These are phyloP conservation scores for Pezicula rhizophila DNA, from an alignment of 2,329 filamentous ascomycete genomes.

Conservation along the genomic window DNA sequence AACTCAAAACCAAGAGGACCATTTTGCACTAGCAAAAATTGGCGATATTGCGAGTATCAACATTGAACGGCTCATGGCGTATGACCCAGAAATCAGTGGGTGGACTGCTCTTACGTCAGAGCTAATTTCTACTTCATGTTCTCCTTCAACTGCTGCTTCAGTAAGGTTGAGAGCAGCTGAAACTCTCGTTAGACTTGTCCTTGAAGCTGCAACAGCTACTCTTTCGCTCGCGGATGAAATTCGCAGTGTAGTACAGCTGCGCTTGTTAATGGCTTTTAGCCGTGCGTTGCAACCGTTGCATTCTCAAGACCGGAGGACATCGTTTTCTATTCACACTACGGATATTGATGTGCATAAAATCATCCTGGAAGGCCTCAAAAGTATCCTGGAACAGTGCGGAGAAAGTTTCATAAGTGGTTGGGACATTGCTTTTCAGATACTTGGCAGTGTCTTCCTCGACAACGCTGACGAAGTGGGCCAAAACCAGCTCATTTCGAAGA, in stretches of 20 bases:
- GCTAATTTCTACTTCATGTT: constrained; percentile 45
- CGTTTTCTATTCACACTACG: constrained; percentile 53
- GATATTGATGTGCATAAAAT: constrained; percentile 78
- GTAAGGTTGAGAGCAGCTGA: constrained; percentile 58
- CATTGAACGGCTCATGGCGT: constrained; percentile 64
- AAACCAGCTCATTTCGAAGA: constrained; percentile 12
- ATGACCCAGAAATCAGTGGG: constrained; percentile 61
- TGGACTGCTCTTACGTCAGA: constrained; percentile 64
- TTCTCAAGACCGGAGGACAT: constrained; percentile 42
- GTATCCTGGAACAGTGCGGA: constrained; percentile 79
- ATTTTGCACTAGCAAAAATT: constrained; percentile 67
- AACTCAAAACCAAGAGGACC: constrained; percentile 53
- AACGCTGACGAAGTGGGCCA: constrained; percentile 17
- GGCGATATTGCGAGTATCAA: constrained; percentile 70
- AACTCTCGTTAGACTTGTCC: constrained; percentile 51
- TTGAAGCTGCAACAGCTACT: constrained; percentile 53
- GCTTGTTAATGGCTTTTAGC: constrained; percentile 61
- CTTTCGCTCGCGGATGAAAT: constrained; percentile 43
- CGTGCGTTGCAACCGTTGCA: constrained; percentile 56
- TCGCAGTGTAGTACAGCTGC: constrained; percentile 61
- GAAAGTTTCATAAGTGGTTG: constrained; percentile 79
- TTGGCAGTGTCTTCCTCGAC: constrained; percentile 70
- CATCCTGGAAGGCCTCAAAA: constrained; percentile 73
- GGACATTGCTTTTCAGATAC: constrained; percentile 78
- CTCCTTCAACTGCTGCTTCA: constrained; percentile 39